These are phyloP conservation scores for Agaricus bisporus DNA, from an alignment of 768 basidiomycete genomes.

Conservation along the genomic window DNA sequence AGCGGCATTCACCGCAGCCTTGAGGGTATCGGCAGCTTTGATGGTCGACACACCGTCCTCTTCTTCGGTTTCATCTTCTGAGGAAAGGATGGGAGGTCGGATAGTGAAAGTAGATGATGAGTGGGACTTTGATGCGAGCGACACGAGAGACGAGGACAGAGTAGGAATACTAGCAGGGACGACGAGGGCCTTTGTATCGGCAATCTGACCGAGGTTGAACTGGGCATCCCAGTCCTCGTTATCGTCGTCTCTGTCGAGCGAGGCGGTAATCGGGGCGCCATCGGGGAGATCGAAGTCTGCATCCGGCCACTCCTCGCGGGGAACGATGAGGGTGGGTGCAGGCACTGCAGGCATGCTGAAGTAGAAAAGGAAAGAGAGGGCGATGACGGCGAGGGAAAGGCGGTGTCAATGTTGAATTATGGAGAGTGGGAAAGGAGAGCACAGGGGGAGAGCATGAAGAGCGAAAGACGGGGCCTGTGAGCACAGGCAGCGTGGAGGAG, in stretches of 20 bases:
- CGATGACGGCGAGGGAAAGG: neutral
- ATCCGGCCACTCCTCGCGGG: constrained; percentile 80
- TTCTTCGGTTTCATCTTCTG: constrained; percentile 48
- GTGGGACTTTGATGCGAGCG: constrained; percentile 24
- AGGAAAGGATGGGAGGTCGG: constrained; percentile 51
- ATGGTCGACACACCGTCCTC: constrained; percentile 84
- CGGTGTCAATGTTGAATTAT: constrained; percentile 4
- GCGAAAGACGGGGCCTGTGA: neutral
- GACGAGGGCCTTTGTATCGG: constrained; percentile 39
- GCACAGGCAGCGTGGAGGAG: no score
- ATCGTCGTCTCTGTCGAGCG: constrained; percentile 59
- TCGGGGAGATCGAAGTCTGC: constrained; percentile 85
- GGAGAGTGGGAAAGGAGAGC: constrained; percentile 8
- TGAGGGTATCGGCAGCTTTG: constrained; percentile 47
- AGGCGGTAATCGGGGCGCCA: constrained; percentile 57
- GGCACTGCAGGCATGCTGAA: constrained; percentile 51
- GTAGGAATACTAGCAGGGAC: constrained; percentile 32
- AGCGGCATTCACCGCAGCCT: constrained; percentile 28
- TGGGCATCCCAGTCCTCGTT: constrained; percentile 80
- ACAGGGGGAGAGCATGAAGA: constrained; percentile 4
- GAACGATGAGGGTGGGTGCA: constrained; percentile 44
- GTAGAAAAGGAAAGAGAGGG: constrained; percentile 10
- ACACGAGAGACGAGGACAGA: constrained; percentile 22
- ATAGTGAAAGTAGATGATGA: constrained; percentile 43
- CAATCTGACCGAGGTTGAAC: constrained; percentile 59